Evolutionary conservation across 1,284 basidiomycete genomes (phyloP).

Genomic region (Tilletia walkeri): DNA sequence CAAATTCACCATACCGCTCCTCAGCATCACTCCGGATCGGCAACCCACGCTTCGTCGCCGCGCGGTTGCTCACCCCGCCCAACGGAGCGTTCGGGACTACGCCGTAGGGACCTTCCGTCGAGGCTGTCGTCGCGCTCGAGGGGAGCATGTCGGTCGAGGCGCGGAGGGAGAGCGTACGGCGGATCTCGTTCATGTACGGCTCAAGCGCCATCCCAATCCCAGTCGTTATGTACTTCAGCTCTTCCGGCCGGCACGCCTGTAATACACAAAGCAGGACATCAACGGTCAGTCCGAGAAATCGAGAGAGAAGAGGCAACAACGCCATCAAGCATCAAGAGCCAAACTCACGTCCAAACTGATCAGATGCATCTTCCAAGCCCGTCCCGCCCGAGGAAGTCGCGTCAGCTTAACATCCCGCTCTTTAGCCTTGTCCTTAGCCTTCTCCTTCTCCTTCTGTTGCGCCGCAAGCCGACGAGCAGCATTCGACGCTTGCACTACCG

Average conservation of each 20-base stretch:
- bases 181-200: background rate
- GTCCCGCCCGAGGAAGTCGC: background rate
- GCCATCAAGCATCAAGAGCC: background rate
- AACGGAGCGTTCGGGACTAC: background rate
- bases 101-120: background rate
- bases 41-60: background rate
- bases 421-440: background rate
- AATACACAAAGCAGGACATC: background rate
- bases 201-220: background rate
- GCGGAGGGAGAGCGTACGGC: background rate
- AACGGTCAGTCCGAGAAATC: background rate
- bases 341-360: background rate
- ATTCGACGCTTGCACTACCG: too few relatives aligned
- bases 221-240: background rate
- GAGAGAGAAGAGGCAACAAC: background rate
- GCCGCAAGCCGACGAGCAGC: too few relatives aligned
- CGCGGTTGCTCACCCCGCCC: background rate
- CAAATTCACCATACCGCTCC: background rate
- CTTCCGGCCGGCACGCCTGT: background rate
- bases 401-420: background rate
- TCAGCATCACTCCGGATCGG: background rate
- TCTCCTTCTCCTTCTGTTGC: background rate
- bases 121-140: background rate
- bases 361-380: slow-evolving; percentile 1
- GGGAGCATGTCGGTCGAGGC: background rate